Percentiles rank a stretch among this genome's conserved stretches.
Conservation (phyloP, 2,329 filamentous ascomycete species). For the Ceratocystis destructans region DNA sequence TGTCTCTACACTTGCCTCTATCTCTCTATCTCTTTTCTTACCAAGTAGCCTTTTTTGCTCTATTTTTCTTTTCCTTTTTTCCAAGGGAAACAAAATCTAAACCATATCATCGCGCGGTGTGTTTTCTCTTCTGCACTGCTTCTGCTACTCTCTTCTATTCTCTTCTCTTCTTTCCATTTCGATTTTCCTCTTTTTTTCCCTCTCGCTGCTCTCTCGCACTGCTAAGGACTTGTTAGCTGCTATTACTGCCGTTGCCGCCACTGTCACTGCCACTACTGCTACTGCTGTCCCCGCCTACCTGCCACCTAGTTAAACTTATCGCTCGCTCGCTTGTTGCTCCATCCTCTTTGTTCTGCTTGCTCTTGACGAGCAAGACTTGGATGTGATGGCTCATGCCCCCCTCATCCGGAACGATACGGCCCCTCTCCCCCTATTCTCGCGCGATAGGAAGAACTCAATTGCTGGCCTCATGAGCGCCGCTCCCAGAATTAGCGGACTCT, state of each 20-base stretch:
- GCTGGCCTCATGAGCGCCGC: constrained; percentile 38
- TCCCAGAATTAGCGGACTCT: constrained; percentile 47
- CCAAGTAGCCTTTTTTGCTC: not conserved
- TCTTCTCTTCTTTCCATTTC: constrained; percentile 1
- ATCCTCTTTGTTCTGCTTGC: constrained; percentile 8
- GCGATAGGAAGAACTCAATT: constrained; percentile 33
- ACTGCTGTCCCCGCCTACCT: not conserved
- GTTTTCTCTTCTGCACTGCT: constrained; percentile 3
- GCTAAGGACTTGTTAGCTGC: too few species aligned
- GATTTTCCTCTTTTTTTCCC: not conserved
- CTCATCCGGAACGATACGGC: constrained; percentile 46
- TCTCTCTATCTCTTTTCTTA: not conserved
- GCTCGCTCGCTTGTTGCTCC: not conserved
- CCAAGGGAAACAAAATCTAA: constrained; percentile 9
- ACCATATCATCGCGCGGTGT: constrained; percentile 17
- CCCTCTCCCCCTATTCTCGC: constrained; percentile 40
- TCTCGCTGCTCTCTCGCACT: too few species aligned
- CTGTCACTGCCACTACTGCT: not conserved
- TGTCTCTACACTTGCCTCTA: constrained; percentile 1
- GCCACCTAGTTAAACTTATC: not conserved
- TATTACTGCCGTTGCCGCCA: too few species aligned
- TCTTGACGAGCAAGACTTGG: constrained; percentile 18
- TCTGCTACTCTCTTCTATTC: not conserved
- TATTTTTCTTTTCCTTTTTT: not conserved
- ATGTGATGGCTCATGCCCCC: constrained; percentile 44